These are phyloP conservation scores for Wickerhamiella allomyrinae DNA, from an alignment of 805 yeast species.

Conservation along the genomic window DNA sequence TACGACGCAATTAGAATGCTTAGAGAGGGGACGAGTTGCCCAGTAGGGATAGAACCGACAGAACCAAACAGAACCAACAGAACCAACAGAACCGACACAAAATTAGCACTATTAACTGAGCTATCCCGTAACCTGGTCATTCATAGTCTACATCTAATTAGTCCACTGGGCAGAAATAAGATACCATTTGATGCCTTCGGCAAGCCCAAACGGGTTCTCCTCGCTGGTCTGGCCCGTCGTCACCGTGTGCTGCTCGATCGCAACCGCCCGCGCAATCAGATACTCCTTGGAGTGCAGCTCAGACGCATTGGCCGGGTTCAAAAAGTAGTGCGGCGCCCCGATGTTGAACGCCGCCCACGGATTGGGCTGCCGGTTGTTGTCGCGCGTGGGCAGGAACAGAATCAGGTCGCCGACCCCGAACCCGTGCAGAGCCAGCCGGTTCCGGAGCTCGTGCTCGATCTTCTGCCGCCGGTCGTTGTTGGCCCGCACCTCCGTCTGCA, in stretches of 20 bases:
- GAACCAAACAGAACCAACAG: too few species aligned
- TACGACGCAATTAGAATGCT: neutral
- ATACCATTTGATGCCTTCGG: conserved; percentile 34
- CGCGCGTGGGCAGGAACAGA: conserved; percentile 66
- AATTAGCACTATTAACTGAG: too few species aligned
- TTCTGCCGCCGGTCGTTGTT: conserved; percentile 27
- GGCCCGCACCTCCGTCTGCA: conserved; percentile 55
- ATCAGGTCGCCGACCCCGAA: conserved; percentile 69
- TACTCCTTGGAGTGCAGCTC: conserved; percentile 46
- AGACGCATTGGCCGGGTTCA: conserved; percentile 34
- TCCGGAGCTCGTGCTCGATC: conserved; percentile 24
- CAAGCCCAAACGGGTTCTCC: conserved; percentile 53
- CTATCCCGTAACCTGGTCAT: too few species aligned
- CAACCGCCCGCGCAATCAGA: conserved; percentile 58
- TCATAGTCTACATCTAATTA: neutral
- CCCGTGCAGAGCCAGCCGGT: conserved; percentile 49
- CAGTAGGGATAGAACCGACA: too few species aligned
- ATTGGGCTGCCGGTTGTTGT: conserved; percentile 27
- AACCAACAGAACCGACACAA: too few species aligned
- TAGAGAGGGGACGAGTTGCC: neutral
- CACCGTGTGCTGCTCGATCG: conserved; percentile 35
- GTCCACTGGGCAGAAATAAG: conserved; percentile 11
- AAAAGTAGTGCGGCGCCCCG: conserved; percentile 72
- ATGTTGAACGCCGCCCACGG: conserved; percentile 95
- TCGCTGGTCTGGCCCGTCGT: conserved; percentile 23